Base-by-base conservation (phyloP, 2,329 filamentous ascomycete species). In the Aphanocladium album region DNA sequence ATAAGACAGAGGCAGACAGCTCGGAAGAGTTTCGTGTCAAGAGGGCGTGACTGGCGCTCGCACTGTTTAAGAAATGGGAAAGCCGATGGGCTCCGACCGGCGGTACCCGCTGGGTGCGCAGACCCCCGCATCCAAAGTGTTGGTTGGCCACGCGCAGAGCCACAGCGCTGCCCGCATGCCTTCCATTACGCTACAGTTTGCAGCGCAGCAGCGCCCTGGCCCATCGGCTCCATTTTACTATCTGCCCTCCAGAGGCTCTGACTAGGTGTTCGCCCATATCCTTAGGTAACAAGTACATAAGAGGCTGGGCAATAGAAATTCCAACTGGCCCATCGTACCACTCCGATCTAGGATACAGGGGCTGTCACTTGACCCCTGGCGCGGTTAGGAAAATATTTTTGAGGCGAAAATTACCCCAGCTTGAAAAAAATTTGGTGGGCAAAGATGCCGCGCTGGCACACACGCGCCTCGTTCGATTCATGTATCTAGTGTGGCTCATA, bases 31-130 rank as follows among this genome's bases (percentile, higher is more conserved):
- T 19, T 3, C 56, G 45, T 21, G 23, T 19, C 47, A 27, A 46
- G 47, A n/a, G 35, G 55, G 33, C 35, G 30, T 47, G 45, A 43
- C 23, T 51, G 56, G 56, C 37, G n/a, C 21, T 25, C 37, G 47
- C n/a, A 17, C 49, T 52, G 57, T 46, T 59, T 53, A 45, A 59
- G 25, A 45, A 59, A 59, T 52, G 25, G 39, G 11, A 46, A n/a
- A 49, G 60, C 64, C 64, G 54, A 63, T 66, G 57, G 45, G 55
- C 66, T 66, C 64, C 66, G 64, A 64, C 63, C 63, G 65, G 60
- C 64, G 62, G 59, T 67, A 65, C 60, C 64, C 65, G 65, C 60
- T 52, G 56, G 50, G 23, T 50, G 43, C 57, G 27, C 63, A 45
- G 21, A 53, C 37, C 57, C 64, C 60, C 57, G 59, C 62, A 60